Conservation (phyloP, 164 flowering plant genomes). For the Taxillus chinensis region DNA sequence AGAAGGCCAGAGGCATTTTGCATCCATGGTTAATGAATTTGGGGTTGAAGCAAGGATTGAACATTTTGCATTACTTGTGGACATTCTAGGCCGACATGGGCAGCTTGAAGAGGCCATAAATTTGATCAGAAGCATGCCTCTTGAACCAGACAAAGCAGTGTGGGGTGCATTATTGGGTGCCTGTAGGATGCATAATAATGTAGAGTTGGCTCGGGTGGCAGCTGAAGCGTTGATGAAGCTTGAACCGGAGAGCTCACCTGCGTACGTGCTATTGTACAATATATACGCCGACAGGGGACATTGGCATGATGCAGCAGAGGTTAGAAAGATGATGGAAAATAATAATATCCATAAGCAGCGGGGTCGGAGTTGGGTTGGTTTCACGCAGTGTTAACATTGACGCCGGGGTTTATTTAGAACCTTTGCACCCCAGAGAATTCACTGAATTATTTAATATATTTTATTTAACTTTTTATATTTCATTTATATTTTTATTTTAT, state of each 20-base stretch:
- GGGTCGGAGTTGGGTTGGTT: constrained; percentile 17
- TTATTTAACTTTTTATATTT: no score
- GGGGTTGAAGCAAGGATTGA: constrained; percentile 28
- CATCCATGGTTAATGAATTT: constrained; percentile 21
- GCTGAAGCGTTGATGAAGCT: constrained; percentile 28
- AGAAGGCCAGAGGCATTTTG: constrained; percentile 22
- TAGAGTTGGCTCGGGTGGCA: constrained; percentile 30
- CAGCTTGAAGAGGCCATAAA: constrained; percentile 29
- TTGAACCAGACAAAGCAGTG: constrained; percentile 37
- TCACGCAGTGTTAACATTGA: not conserved
- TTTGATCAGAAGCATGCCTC: constrained; percentile 24
- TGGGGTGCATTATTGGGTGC: constrained; percentile 42
- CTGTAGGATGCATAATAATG: constrained; percentile 30
- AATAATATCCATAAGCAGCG: constrained; percentile 16
- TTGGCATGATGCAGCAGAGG: constrained; percentile 20
- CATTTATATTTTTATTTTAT: no score
- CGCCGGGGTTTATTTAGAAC: no score
- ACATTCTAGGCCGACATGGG: constrained; percentile 32
- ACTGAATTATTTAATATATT: no score
- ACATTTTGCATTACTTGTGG: constrained; percentile 35
- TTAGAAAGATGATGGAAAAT: constrained; percentile 18
- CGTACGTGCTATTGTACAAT: constrained; percentile 19
- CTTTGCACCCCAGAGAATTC: no score
- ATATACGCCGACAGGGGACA: constrained; percentile 21
- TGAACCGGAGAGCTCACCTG: constrained; percentile 23